Base-by-base conservation (phyloP, 2,329 filamentous ascomycete genomes). In the Neonectria hederae region DNA sequence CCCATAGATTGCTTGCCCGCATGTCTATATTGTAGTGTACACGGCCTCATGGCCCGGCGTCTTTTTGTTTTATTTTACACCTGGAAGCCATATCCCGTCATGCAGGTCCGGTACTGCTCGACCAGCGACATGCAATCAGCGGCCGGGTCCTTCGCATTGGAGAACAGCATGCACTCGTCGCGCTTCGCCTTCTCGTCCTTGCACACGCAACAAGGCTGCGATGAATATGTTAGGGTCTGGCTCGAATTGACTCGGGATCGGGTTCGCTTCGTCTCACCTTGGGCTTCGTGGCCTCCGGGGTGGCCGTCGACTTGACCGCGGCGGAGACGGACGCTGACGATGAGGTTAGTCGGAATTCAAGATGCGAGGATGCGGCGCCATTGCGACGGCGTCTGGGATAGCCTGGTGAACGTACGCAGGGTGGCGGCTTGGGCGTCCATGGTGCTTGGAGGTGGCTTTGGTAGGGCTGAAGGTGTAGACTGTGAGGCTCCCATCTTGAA, bases 101-200 rank as follows among this genome's bases (percentile, higher is more conserved):
- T 98, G 80, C 96, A 99, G 72, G 82, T 89, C 82, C 89, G 90
- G 83, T 99, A 99, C 77, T 92, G 89, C 28, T 93, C 88, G 68
- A 99, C 92, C 67, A 93, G 86, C 54, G 90, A 87, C 79, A 90
- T 87, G 86, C 96, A 99, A 75, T 97, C 94, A 75, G 88, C 86
- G 74, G 92, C 87, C 42, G 96, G 93, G 76, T 97, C 91, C 75
- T 90, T 86, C 65, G 92, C 86, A 67, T 88, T 94, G 60, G 93
- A 97, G 84, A 98, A 97, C 61, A 99, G 92, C 95, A 99, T 98
- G 85, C 96, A 99, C 82, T 99, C 94, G 83, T 99, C 96, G 68
- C 96, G 93, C 72, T 87, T 87, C 42, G 92, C 86, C 81, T 99
- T 99, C 80, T 99, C 94, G 48, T 96, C 89, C 78, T 94, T 97